A percentile compares a stretch with the other conserved stretches of the same genome.
phyloP scores from a whole-genome alignment of 1,284 basidiomycete genomes.

The Ustilago sp. region DNA sequence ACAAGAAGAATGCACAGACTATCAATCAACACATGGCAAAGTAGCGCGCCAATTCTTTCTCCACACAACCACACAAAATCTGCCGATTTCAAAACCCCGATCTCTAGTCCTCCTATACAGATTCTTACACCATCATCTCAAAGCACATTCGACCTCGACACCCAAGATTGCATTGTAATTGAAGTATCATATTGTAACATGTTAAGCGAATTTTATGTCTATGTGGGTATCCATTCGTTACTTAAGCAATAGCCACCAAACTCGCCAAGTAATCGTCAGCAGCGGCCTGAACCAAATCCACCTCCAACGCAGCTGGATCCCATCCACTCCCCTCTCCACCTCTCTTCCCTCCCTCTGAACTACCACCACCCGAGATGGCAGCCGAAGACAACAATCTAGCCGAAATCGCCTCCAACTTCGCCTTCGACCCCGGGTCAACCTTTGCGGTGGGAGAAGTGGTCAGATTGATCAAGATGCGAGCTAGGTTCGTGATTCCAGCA shows the following conservation, averaged over 20 bases:
- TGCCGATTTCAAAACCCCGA: background rate
- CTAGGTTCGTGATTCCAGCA: constrained; percentile 73
- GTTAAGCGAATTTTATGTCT: background rate
- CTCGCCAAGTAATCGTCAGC: constrained; percentile 44
- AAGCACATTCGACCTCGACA: background rate
- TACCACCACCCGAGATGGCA: constrained; percentile 16
- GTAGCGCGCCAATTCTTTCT: background rate
- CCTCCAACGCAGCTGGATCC: constrained; percentile 44
- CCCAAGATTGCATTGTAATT: background rate
- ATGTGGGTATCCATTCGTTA: background rate
- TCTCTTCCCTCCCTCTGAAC: constrained; percentile 1
- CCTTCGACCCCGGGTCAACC: background rate
- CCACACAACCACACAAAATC: constrained; percentile 2
- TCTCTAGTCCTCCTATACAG: background rate
- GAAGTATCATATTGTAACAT: constrained; percentile 5
- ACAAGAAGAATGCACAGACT: background rate
- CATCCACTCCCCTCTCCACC: constrained; percentile 14
- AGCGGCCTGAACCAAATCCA: constrained; percentile 41
- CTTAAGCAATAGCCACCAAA: constrained; percentile 33
- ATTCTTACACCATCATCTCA: background rate
- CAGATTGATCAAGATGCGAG: constrained; percentile 36
- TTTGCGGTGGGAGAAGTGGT: constrained; percentile 5
- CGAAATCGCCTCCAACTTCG: constrained; percentile 18
- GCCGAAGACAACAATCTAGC: constrained; percentile 13
- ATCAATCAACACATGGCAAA: background rate